Evolutionary conservation across 331 rosid species (phyloP), one percentile per base, ranked within the genome.

Genomic region (Dryas integrifolia): DNA sequence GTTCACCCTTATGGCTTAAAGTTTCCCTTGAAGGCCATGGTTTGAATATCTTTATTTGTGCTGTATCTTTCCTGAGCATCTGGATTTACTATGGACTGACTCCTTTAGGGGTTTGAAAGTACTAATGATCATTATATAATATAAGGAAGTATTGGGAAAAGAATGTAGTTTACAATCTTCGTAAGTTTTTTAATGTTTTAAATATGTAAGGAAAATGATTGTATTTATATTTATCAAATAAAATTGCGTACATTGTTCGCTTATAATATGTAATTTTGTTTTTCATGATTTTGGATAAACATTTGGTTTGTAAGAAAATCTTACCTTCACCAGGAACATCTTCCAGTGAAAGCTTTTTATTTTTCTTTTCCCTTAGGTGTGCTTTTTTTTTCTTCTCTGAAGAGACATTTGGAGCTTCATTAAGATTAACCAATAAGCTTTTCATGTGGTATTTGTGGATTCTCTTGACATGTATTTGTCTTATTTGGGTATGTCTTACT

Each of bases 1-100:
- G 47, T n/a, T 72, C 66, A 49, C 24, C 62, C 67, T 76, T 72
- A 51, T 71, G 51, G 57, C 72, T 78, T 77, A 5, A 18, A 72
- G 43, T 58, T 72, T 79, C 46, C 8, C 0, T 15, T 15, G 13
- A 50, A 67, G 35, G 58, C 43, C 40, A 35, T 57, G 8, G 5
- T 16, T 43, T 63, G 63, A 50, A 52, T 39, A 45, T 26, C 5
- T 7, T 55, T 15, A 55, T 38, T 10, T 52, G 0, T 52, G 12
- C 45, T 45, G 10, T 3, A 6, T 70, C 6, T 8, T 50, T 38
- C n/a, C 58, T 50, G n/a, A 43, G 16, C 48, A 5, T 72, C 9
- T 2, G 61, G 59, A 64, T 60, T 75, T 76, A 4, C 65, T 1
- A 58, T 51, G 21, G 50, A 45, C 50, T 9, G 6, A 53, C 26